These are phyloP conservation scores for Paramecium caudatum DNA, from an alignment of 73 alveolate species.

Conservation along the genomic window DNA sequence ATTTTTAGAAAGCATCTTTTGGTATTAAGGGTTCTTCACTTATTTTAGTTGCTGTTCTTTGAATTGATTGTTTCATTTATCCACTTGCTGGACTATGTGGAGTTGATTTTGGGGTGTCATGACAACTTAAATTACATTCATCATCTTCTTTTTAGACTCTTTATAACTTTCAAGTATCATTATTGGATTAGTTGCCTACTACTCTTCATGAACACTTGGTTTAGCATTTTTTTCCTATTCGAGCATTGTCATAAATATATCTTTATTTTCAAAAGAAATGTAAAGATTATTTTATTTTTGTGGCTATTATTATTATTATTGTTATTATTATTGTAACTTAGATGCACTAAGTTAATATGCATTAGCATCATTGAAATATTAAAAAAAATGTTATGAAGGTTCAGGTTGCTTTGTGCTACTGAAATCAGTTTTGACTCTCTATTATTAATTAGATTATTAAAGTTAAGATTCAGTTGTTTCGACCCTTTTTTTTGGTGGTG, in stretches of 20 bases:
- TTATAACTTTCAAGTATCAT: constrained; percentile 58
- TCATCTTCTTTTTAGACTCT: constrained; percentile 17
- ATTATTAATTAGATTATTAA: neutral
- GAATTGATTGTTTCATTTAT: constrained; percentile 36
- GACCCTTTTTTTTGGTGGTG: constrained; percentile 49
- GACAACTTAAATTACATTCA: neutral
- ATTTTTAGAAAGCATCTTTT: constrained; percentile 51
- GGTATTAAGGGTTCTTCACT: constrained; percentile 1
- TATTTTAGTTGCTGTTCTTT: constrained; percentile 55
- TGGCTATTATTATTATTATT: neutral
- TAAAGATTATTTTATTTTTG: constrained; percentile 41
- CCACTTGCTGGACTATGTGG: constrained; percentile 71
- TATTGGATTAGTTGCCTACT: neutral
- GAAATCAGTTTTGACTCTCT: constrained; percentile 26
- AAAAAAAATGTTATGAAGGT: neutral
- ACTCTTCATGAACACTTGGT: neutral
- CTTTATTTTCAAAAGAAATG: constrained; percentile 68
- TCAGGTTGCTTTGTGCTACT: constrained; percentile 18
- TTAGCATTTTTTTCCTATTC: constrained; percentile 47
- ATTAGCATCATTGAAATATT: constrained; percentile 17
- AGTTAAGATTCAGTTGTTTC: neutral
- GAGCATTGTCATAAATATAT: constrained; percentile 56
- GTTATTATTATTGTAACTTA: constrained; percentile 10
- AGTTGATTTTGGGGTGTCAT: constrained; percentile 38
- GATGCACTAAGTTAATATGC: constrained; percentile 12